Conservation (phyloP, 768 basidiomycete species). For the Naganishia randhawae region DNA sequence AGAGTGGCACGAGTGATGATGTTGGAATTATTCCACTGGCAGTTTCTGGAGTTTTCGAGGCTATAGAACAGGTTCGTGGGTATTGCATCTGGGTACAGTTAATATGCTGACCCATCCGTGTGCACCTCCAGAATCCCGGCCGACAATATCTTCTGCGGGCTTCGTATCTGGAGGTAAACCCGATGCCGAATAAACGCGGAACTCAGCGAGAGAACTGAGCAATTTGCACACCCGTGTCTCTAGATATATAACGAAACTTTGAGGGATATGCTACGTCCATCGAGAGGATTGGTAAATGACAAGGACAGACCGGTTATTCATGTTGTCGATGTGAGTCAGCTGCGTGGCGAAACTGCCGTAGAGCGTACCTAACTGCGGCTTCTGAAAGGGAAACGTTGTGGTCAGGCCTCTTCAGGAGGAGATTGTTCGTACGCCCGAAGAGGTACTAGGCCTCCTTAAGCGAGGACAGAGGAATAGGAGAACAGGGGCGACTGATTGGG, state of each 20-base stretch:
- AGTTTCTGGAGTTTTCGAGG: constrained; percentile 48
- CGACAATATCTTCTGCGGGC: constrained; percentile 46
- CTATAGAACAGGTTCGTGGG: constrained; percentile 44
- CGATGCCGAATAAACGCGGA: not conserved
- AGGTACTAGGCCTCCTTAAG: constrained; percentile 70
- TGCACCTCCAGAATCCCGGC: constrained; percentile 38
- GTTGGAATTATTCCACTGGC: constrained; percentile 49
- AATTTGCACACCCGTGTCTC: too few relatives aligned
- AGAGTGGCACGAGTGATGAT: constrained; percentile 40
- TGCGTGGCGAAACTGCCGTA: not conserved
- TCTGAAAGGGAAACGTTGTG: constrained; percentile 43
- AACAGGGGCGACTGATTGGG: constrained; percentile 48
- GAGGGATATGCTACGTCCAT: constrained; percentile 44
- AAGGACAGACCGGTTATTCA: constrained; percentile 47
- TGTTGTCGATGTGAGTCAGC: constrained; percentile 40
- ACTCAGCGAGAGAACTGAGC: not conserved
- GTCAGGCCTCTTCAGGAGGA: constrained; percentile 60
- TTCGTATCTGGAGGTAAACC: constrained; percentile 45
- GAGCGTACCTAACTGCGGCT: not conserved
- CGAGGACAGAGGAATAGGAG: constrained; percentile 51
- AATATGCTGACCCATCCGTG: not conserved
- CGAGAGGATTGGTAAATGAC: constrained; percentile 40
- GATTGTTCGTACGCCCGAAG: constrained; percentile 69
- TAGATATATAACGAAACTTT: constrained; percentile 49
- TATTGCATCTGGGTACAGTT: too few relatives aligned